These are phyloP conservation scores for Pseudogymnoascus pannorum DNA, from an alignment of 2,329 filamentous ascomycete genomes.

Conservation along the genomic window DNA sequence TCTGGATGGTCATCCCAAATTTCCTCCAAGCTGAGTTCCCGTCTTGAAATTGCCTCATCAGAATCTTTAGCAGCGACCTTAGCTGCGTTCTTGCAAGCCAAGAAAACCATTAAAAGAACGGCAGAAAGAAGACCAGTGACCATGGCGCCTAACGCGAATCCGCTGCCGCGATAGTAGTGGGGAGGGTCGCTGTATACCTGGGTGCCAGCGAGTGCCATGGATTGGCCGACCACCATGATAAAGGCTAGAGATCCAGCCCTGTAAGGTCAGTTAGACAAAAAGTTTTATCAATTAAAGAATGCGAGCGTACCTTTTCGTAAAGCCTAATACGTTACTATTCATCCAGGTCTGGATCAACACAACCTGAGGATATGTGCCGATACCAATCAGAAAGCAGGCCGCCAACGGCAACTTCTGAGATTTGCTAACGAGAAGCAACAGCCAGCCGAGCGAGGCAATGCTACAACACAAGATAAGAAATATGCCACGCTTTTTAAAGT, in stretches of 20 bases:
- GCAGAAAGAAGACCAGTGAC: background rate
- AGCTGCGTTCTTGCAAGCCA: conserved; percentile 10
- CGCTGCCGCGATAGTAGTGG: conserved; percentile 11
- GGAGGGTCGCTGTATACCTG: conserved; percentile 12
- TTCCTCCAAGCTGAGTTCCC: conserved; percentile 9
- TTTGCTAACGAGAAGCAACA: conserved; percentile 11
- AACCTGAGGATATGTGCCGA: conserved; percentile 9
- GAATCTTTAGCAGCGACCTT: conserved; percentile 7
- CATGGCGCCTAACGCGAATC: conserved; percentile 11
- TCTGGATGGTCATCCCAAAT: conserved; percentile 12
- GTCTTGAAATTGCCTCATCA: background rate
- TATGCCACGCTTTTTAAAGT: conserved; percentile 11
- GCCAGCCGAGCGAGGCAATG: conserved; percentile 6
- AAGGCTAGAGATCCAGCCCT: no score
- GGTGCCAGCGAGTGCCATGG: no score
- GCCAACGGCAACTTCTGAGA: conserved; percentile 10
- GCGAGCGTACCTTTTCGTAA: conserved; percentile 11
- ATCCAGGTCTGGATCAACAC: conserved; percentile 12
- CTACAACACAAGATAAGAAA: conserved; percentile 6
- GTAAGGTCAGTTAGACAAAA: no score
- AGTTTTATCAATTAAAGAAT: no score
- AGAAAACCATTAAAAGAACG: conserved; percentile 8
- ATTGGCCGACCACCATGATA: no score
- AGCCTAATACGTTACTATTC: conserved; percentile 11
- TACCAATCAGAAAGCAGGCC: conserved; percentile 8